Evolutionary conservation across 257 asterid genomes (phyloP).

Genomic region (Nicotiana tabacum): DNA sequence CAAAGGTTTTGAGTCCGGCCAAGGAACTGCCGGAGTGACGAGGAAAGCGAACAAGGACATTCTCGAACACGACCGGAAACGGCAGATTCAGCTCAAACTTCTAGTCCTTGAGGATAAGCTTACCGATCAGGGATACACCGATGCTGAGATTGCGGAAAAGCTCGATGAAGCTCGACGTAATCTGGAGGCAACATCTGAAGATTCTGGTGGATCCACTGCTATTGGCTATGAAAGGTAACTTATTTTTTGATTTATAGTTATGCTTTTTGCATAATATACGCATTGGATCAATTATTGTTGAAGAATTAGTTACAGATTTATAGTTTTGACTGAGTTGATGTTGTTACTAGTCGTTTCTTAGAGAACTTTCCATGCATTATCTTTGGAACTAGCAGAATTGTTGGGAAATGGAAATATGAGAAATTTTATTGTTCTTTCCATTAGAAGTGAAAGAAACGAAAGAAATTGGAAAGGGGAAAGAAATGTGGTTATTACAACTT

Average conservation of each 20-base stretch:
- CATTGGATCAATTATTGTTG: background rate
- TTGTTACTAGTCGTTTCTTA: background rate
- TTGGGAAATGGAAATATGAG: no score
- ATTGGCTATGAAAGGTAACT: background rate
- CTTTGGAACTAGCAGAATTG: background rate
- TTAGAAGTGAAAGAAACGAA: background rate
- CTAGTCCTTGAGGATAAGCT: constrained; percentile 70
- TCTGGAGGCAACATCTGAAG: constrained; percentile 51
- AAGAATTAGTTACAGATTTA: background rate
- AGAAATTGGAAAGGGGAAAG: background rate
- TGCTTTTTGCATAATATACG: background rate
- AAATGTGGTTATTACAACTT: background rate
- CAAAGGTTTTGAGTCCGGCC: constrained; percentile 55
- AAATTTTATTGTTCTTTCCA: no score
- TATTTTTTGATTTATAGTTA: background rate
- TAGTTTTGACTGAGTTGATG: background rate
- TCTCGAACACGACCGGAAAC: constrained; percentile 91
- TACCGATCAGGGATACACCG: constrained; percentile 68
- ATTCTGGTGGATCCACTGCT: constrained; percentile 36
- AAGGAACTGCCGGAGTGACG: constrained; percentile 68
- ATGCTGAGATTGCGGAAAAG: constrained; percentile 66
- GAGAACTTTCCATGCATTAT: background rate
- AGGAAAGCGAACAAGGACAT: constrained; percentile 64
- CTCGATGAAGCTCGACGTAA: constrained; percentile 54
- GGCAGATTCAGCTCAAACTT: constrained; percentile 78